Evolutionary conservation across 169 alveolate genomes (phyloP).

Genomic region (Plasmodium ovale): DNA sequence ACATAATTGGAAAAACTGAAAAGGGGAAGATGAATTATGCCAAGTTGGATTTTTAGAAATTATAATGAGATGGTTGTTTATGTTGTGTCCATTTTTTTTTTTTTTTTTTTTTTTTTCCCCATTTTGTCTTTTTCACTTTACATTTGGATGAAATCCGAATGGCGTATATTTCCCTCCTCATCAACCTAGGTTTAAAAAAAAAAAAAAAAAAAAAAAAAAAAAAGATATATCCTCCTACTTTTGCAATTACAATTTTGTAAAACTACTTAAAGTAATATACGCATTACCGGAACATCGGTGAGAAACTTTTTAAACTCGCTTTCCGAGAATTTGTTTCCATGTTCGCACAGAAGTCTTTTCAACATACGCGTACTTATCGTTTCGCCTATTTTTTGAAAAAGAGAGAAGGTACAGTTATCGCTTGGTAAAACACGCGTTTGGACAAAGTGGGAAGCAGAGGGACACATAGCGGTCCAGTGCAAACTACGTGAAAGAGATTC

Average conservation of each 20-base stretch:
- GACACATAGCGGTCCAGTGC: no score
- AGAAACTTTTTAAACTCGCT: constrained; percentile 55
- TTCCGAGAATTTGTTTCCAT: constrained; percentile 72
- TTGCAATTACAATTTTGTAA: no score
- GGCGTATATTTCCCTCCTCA: constrained; percentile 40
- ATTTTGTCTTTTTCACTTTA: constrained; percentile 8
- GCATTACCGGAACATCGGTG: constrained; percentile 51
- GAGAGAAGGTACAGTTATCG: not conserved
- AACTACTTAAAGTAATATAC: no score
- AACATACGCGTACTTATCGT: constrained; percentile 28
- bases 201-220: no score
- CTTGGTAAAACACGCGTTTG: no score
- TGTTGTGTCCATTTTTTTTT: not conserved
- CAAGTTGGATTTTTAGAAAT: not conserved
- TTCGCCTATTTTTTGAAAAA: constrained; percentile 20
- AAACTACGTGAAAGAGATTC: not conserved
- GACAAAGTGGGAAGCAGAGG: not conserved
- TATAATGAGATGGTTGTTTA: not conserved
- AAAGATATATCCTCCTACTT: no score
- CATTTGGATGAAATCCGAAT: constrained; percentile 43
- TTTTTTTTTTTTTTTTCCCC: not conserved
- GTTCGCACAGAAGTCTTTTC: constrained; percentile 39
- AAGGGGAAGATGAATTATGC: not conserved
- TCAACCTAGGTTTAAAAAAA: constrained; percentile 29
- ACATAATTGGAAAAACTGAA: constrained; percentile 50